Evolutionary conservation across 176 grass and related monocot genomes (phyloP).

Genomic region (Hordeum marinum): DNA sequence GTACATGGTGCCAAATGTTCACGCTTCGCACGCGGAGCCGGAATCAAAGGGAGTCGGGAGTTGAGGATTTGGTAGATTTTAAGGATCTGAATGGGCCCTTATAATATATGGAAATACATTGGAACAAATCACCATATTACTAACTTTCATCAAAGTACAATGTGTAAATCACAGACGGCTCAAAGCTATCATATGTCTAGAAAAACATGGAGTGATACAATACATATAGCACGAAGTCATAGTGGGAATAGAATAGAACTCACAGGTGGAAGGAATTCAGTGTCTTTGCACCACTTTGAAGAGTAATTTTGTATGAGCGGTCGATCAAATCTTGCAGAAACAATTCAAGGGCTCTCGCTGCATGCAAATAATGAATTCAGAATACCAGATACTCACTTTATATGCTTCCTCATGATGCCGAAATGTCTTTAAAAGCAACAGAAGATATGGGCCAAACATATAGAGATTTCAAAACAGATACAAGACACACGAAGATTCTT

Average conservation of each 20-base stretch:
- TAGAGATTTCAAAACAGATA: not conserved
- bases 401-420: slow-evolving; percentile 1
- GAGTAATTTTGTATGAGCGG: slow-evolving; percentile 85
- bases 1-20: not conserved
- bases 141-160: not conserved
- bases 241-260: slow-evolving; percentile 37
- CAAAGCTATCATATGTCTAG: not conserved
- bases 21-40: not conserved
- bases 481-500: slow-evolving; percentile 2
- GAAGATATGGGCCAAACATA: not conserved
- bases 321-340: slow-evolving; percentile 99
- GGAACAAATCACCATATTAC: not conserved
- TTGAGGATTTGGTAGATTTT: not conserved
- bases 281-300: slow-evolving; percentile 98
- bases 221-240: not conserved
- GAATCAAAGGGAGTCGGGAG: not conserved
- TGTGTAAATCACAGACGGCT: not conserved
- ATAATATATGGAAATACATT: not conserved
- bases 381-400: slow-evolving; percentile 15
- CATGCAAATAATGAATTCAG: slow-evolving; percentile 21
- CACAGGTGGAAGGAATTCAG: slow-evolving; percentile 96
- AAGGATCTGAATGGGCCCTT: not conserved
- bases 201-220: slow-evolving; percentile 18
- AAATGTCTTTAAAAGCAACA: not conserved
- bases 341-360: slow-evolving; percentile 95